Evolutionary conservation across 805 yeast genomes (phyloP), one percentile per base, ranked within the genome.

Genomic region (Ogataea nonfermentans): DNA sequence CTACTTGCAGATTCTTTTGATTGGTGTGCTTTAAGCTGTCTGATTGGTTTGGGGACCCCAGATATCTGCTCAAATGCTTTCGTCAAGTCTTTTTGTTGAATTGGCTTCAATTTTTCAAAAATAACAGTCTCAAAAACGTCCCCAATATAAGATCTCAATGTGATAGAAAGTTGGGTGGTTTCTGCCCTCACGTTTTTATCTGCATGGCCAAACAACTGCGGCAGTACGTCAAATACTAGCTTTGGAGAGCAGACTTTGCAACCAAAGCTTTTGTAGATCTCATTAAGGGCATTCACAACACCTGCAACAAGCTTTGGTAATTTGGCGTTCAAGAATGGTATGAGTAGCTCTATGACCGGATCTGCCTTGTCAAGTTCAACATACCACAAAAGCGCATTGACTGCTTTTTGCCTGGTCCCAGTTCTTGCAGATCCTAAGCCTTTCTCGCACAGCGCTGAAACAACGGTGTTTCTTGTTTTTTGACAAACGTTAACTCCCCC

Each of bases 141-240:
- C 2, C 95, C 93, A 57, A 84, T 71, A 84, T 93, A 85, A 41
- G 78, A 76, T 58, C 80, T 79, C 19, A 90, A 56, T 40, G 79
- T 84, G 4, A 86, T 77, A 0, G 89, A 69, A 47, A 91, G 67
- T 29, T 71, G 68, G 4, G 81, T 72, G 2, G 96, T 78, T 56
- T 85, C 95, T 1, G 79, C 75, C 55, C 99, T 76, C 6, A 93
- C 96, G 39, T 77, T 85, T 47, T 75, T 78, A 62, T 93, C 98
- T 1, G 95, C 86, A 61, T 90, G 95, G 3, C 78, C 81, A 55
- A 88, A 88, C 34, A 89, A 61, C 50, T 79, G 81, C 1, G 87
- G 79, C 23, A 93, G 62, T 7, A 53, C 55, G 17, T 79, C 74
- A 19, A 87, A 56, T 0, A 81, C 68, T 2, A 74, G 66, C 51